Conservation (phyloP, 768 basidiomycete genomes). For the Suillus ampliporus region DNA sequence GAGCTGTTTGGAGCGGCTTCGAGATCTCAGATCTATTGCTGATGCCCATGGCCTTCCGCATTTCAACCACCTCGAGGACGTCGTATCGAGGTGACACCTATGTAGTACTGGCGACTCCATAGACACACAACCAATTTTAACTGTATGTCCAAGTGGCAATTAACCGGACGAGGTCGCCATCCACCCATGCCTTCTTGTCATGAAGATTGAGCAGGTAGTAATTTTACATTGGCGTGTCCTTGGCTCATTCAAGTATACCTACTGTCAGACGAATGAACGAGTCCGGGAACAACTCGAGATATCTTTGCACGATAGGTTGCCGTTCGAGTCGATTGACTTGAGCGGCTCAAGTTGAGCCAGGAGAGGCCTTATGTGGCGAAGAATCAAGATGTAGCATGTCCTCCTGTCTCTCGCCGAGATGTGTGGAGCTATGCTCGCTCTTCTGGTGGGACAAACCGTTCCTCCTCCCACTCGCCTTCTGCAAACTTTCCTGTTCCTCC, state of each 20-base stretch:
- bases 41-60: too few species aligned
- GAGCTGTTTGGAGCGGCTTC: too few species aligned
- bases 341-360: conserved; percentile 73
- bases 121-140: too few species aligned
- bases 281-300: conserved; percentile 67
- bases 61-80: too few species aligned
- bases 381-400: conserved; percentile 81
- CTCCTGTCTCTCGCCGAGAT: conserved; percentile 85
- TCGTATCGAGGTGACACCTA: too few species aligned
- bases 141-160: conserved; percentile 69
- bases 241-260: conserved; percentile 66
- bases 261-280: conserved; percentile 71
- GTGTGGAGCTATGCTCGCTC: conserved; percentile 79
- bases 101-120: too few species aligned
- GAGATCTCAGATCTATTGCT: too few species aligned
- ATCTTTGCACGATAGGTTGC: conserved; percentile 67
- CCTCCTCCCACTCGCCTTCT: conserved; percentile 7
- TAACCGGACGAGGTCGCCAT: conserved; percentile 87
- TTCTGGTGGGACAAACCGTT: conserved; percentile 38
- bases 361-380: conserved; percentile 85
- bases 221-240: conserved; percentile 76
- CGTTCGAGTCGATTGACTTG: conserved; percentile 76
- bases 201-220: conserved; percentile 60
- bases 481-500: conserved; percentile 70
- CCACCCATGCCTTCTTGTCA: conserved; percentile 89